Conservation (phyloP, 257 asterid species). For the Solanum raphanifolium region DNA sequence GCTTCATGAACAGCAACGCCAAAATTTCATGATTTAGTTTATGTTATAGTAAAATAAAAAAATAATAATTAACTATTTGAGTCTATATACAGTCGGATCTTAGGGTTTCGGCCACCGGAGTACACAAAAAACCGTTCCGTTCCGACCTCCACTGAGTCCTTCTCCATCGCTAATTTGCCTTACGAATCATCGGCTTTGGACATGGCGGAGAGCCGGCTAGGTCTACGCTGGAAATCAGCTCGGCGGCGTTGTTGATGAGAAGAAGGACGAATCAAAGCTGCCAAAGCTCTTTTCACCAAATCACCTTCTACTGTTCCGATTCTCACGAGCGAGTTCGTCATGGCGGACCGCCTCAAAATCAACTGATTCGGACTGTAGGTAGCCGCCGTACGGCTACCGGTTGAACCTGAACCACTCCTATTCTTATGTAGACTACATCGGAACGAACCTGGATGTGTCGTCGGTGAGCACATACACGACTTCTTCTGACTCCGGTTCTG, state of each 20-base stretch:
- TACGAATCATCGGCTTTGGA: neutral
- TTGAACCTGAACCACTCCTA: neutral
- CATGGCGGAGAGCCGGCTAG: slow-evolving; percentile 33
- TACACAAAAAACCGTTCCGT: slow-evolving; percentile 24
- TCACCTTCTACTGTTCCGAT: slow-evolving; percentile 44
- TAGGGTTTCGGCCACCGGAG: slow-evolving; percentile 23
- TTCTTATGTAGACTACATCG: slow-evolving; percentile 52
- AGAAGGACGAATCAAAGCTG: slow-evolving; percentile 51
- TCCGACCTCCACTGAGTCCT: slow-evolving; percentile 3
- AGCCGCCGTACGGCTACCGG: slow-evolving; percentile 14
- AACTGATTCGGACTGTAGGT: slow-evolving; percentile 22
- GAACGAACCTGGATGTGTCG: slow-evolving; percentile 66
- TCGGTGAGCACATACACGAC: slow-evolving; percentile 59
- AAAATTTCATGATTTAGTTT: neutral
- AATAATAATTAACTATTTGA: neutral
- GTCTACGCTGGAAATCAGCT: slow-evolving; percentile 22
- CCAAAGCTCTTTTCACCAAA: slow-evolving; percentile 30
- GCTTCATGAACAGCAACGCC: neutral
- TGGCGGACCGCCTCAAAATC: slow-evolving; percentile 35
- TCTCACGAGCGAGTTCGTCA: slow-evolving; percentile 40
- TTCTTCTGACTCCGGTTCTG: slow-evolving; percentile 12
- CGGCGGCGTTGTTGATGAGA: slow-evolving; percentile 49
- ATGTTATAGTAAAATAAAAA: neutral
- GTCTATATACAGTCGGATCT: slow-evolving; percentile 9
- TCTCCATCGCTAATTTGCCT: neutral